Evolutionary conservation across 2,329 filamentous ascomycete species (phyloP), one percentile per base, ranked within the genome.

Genomic region (Scedosporium apiospermum): DNA sequence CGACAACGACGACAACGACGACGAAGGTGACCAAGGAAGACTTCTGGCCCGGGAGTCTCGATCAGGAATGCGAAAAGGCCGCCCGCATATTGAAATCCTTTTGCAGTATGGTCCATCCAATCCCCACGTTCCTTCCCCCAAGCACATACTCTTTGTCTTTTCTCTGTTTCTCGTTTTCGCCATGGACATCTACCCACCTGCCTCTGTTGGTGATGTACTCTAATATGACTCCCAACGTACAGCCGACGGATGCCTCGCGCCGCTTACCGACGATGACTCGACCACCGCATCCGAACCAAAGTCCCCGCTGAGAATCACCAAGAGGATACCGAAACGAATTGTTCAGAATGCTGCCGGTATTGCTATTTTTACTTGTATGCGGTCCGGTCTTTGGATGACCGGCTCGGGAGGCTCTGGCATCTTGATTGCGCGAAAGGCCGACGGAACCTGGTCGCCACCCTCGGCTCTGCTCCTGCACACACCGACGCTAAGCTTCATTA

Each of bases 281-380:
- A 68, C 62, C 62, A 70, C 68, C 51, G 67, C 68, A 67, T 62
- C 70, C 61, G 67, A 72, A 60, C 73, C 82, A 71, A 86, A 75
- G 59, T 79, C 78, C 60, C 80, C 79, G 62, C 78, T 66, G 78
- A 84, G 73, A 58, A 71, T 90, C 18, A 74, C 81, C 60, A 91
- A 93, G 75, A 95, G 92, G 77, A 97, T 98, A 30, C 93, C 93
- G 0, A 79, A 87, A 63, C 83, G 88, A 70, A 91, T 97, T 63
- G 91, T 98, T 68, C 86, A 90, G 71, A 90, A 95, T 75, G 92
- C 93, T 30, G 91, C 93, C 67, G 93, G 91, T 10, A 82, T 98
- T 63, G 93, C 91, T 62, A 90, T 98, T 67, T 97, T 97, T 77
- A 96, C 93, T 0, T 96, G 91, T 34, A 96, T 97, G 91, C 88